Conservation (phyloP, 805 yeast genomes). For the Candida morakotiae region DNA sequence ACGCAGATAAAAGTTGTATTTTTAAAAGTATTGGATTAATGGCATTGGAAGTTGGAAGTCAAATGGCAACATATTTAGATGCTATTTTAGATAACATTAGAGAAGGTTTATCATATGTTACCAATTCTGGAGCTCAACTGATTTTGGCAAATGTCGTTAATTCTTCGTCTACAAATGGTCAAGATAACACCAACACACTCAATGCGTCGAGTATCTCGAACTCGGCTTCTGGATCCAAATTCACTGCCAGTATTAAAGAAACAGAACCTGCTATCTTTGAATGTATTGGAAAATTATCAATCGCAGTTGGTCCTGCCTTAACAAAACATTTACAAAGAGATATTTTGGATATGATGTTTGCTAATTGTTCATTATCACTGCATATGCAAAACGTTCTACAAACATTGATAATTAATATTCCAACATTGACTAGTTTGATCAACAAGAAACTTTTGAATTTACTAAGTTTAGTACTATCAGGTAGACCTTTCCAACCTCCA, state of each 20-base stretch:
- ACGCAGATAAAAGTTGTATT: conserved; percentile 67
- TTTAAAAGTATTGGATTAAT: conserved; percentile 82
- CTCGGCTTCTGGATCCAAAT: conserved; percentile 39
- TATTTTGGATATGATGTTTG: conserved; percentile 69
- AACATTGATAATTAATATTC: conserved; percentile 66
- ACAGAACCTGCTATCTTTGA: conserved; percentile 83
- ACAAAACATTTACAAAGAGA: conserved; percentile 85
- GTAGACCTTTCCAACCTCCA: conserved; percentile 76
- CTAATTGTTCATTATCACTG: conserved; percentile 75
- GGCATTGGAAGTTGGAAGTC: conserved; percentile 73
- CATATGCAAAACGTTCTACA: conserved; percentile 74
- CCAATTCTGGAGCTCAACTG: conserved; percentile 35
- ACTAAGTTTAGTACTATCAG: conserved; percentile 73
- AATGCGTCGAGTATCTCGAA: conserved; percentile 5
- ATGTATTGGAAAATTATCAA: conserved; percentile 81
- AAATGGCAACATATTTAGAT: conserved; percentile 83
- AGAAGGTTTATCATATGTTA: conserved; percentile 58
- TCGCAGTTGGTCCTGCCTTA: conserved; percentile 88
- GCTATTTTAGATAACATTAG: conserved; percentile 80
- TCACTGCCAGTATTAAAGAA: conserved; percentile 57
- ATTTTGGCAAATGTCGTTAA: conserved; percentile 36
- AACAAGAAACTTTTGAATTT: conserved; percentile 68
- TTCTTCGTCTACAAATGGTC: conserved; percentile 6
- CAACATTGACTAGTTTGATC: conserved; percentile 72
- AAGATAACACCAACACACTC: conserved; percentile 2